These are phyloP conservation scores for Tephrocybe rancida DNA, from an alignment of 768 basidiomycete genomes.

Conservation along the genomic window DNA sequence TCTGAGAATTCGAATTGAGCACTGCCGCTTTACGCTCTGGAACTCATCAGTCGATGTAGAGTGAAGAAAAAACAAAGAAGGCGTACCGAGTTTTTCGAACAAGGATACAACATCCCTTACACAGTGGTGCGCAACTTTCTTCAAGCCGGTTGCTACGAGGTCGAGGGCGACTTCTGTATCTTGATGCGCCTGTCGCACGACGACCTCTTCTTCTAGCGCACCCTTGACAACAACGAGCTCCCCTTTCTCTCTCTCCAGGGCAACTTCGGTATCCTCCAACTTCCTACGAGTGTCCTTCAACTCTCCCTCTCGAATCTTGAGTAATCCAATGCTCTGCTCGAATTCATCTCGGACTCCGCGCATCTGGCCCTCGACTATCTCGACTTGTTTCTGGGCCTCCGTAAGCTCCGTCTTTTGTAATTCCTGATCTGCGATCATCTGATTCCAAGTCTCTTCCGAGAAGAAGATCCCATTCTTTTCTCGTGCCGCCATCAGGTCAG, in stretches of 20 bases:
- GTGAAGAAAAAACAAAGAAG: not conserved
- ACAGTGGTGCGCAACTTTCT: conserved; percentile 65
- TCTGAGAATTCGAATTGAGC: conserved; percentile 64
- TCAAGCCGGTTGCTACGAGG: conserved; percentile 70
- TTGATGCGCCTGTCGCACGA: conserved; percentile 78
- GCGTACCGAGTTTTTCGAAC: conserved; percentile 83
- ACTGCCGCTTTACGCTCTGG: conserved; percentile 74
- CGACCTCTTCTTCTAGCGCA: conserved; percentile 77
- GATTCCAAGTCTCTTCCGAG: conserved; percentile 87
- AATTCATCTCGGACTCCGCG: conserved; percentile 84
- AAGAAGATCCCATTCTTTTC: conserved; percentile 98
- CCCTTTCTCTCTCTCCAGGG: conserved; percentile 53
- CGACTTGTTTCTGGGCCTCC: conserved; percentile 82
- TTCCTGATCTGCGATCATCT: conserved; percentile 79
- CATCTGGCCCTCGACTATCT: conserved; percentile 83
- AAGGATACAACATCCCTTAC: conserved; percentile 69
- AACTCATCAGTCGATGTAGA: conserved; percentile 13
- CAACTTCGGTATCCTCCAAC: conserved; percentile 52
- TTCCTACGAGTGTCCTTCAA: conserved; percentile 61
- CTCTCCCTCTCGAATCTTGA: conserved; percentile 78
- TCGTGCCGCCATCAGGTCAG: conserved; percentile 85
- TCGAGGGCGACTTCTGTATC: conserved; percentile 72
- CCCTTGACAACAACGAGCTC: conserved; percentile 61
- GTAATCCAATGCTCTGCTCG: conserved; percentile 80
- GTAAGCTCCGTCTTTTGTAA: conserved; percentile 74